These are phyloP conservation scores for Candida koratica DNA, from an alignment of 805 yeast species.

Conservation along the genomic window DNA sequence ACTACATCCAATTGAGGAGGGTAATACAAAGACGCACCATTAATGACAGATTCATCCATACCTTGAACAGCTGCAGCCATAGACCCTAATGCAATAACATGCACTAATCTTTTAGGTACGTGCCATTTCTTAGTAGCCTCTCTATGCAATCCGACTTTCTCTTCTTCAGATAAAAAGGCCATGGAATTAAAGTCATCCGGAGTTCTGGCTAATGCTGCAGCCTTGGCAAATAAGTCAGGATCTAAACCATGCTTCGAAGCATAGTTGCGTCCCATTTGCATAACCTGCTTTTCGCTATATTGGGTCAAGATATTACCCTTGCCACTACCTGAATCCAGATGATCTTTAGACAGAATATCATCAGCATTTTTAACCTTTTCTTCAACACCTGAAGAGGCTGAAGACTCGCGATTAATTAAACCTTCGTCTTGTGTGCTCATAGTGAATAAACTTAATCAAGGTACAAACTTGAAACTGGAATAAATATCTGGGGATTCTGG, in stretches of 20 bases:
- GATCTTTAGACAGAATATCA: conserved; percentile 82
- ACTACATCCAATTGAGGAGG: conserved; percentile 51
- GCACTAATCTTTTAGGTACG: conserved; percentile 48
- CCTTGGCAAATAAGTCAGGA: conserved; percentile 55
- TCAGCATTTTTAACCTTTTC: conserved; percentile 92
- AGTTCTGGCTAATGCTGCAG: conserved; percentile 55
- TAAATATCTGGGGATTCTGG: too few species aligned
- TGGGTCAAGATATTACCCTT: conserved; percentile 48
- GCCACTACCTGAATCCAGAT: conserved; percentile 46
- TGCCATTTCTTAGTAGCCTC: conserved; percentile 43
- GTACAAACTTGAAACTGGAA: too few species aligned
- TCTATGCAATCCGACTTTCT: conserved; percentile 44
- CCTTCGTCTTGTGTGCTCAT: too few species aligned
- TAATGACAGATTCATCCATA: conserved; percentile 68
- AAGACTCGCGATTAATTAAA: conserved; percentile 10
- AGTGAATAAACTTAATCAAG: too few species aligned
- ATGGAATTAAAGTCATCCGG: conserved; percentile 55
- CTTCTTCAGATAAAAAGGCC: conserved; percentile 45
- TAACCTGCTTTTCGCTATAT: conserved; percentile 60
- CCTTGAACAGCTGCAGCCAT: conserved; percentile 73
- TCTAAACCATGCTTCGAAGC: conserved; percentile 55
- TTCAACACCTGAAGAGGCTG: conserved; percentile 10
- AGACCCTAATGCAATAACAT: conserved; percentile 56
- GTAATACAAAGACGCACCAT: conserved; percentile 65
- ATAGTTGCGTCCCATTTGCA: conserved; percentile 66